Evolutionary conservation across 495 filamentous ascomycete species (phyloP).

Genomic region (Penicillium robsamsonii): DNA sequence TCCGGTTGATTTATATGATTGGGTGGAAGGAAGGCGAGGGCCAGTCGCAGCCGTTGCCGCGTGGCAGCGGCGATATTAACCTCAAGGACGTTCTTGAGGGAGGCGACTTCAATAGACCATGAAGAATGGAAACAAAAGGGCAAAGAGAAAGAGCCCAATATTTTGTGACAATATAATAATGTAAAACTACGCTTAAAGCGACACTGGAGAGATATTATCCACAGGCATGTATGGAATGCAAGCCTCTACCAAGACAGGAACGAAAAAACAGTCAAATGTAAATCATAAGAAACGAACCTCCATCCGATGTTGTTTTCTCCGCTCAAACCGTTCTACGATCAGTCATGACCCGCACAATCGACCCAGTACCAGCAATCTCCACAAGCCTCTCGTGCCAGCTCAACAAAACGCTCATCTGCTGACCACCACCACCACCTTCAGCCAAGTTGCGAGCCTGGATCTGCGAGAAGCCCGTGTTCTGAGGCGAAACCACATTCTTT

Average conservation of each 20-base stretch:
- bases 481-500: constrained; percentile 63
- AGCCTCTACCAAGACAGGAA: constrained; percentile 27
- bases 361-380: constrained; percentile 80
- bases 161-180: constrained; percentile 32
- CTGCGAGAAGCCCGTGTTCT: constrained; percentile 82
- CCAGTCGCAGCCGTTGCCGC: constrained; percentile 72
- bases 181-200: constrained; percentile 32
- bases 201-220: constrained; percentile 19
- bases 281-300: constrained; percentile 10
- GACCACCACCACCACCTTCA: constrained; percentile 74
- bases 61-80: constrained; percentile 80
- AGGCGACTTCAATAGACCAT: constrained; percentile 44
- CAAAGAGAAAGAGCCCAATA: constrained; percentile 12
- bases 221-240: constrained; percentile 27
- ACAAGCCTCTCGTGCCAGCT: constrained; percentile 97
- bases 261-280: constrained; percentile 12
- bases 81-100: constrained; percentile 78
- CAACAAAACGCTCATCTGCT: constrained; percentile 88
- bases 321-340: constrained; percentile 82
- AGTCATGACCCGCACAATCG: constrained; percentile 87
- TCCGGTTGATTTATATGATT: constrained; percentile 93
- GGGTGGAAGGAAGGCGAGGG: constrained; percentile 87
- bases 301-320: constrained; percentile 10
- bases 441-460: constrained; percentile 65
- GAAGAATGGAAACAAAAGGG: constrained; percentile 12